Base-by-base conservation (phyloP, 352 stramenopile species). In the Chrysophaeum taylorii region DNA sequence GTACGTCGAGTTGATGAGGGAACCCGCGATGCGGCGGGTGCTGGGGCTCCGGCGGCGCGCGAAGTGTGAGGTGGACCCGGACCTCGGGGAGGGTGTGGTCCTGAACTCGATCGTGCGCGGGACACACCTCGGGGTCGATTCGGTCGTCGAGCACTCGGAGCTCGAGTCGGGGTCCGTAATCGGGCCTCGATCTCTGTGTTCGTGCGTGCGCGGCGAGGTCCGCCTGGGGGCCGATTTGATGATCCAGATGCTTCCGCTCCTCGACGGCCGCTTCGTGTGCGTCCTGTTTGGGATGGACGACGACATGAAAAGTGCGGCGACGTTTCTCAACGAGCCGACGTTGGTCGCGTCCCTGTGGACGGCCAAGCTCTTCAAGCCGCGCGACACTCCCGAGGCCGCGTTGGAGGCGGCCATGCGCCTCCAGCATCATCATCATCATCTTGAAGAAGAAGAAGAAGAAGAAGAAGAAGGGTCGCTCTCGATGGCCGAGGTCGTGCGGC, bases 341-440 rank as follows among this genome's bases (percentile, higher is more conserved):
- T 4, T 18, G 2, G 12, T 14, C 25, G 29, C 33, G 48, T 68
- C 45, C 14, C 39, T 71, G n/a, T 71, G 67, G 67, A 33, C 53
- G 29, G 67, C 67, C 5, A 9, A 23, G 33, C 67, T 71, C 50
- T 71, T 66, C 25, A n/a, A 29, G 18, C 18, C 50, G 12, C n/a
- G n/a, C 0, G 64, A 14, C 1, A 53, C 27, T n/a, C 23, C 14
- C 33, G 64, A 0, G 18, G 35, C 18, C 9, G 60, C 42, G 2
- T 4, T 1, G 21, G 18, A 7, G 37, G 48, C 23, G 45, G 48
- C 27, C 36, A 15, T 71, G 67, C 29, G 1, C 4, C 36, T 48
- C 23, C 12, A 27, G 18, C 9, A 5, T 27, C 45, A 25, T 27
- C 23, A 9, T 12, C n/a, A 25, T 12, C 9, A 25, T 25, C 23